These are phyloP conservation scores for Colletotrichum sojae DNA, from an alignment of 2,329 filamentous ascomycete species.

Conservation along the genomic window DNA sequence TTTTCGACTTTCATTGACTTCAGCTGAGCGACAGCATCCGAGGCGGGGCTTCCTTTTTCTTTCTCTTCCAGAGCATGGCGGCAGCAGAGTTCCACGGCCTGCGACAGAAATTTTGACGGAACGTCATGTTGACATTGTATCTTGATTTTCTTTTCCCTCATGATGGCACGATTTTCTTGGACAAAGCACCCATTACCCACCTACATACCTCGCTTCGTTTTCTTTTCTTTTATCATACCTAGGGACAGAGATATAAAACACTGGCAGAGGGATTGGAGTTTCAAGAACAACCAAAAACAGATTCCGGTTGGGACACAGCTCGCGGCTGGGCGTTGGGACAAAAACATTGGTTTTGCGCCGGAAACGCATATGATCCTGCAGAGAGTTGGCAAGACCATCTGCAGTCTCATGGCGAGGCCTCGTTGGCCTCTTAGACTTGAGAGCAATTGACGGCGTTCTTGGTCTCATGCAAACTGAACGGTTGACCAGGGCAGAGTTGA, in stretches of 20 bases:
- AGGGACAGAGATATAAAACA: conserved; percentile 33
- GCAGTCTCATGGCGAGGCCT: neutral
- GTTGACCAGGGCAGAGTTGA: neutral
- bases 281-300: conserved; percentile 29
- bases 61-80: conserved; percentile 15
- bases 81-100: conserved; percentile 5
- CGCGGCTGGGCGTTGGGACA: conserved; percentile 30
- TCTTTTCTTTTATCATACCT: conserved; percentile 32
- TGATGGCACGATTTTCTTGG: conserved; percentile 33
- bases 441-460: conserved; percentile 32
- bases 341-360: conserved; percentile 24
- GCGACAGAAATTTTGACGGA: conserved; percentile 5
- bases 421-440: conserved; percentile 9
- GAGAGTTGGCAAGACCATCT: conserved; percentile 6
- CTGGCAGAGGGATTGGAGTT: conserved; percentile 26
- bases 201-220: conserved; percentile 24
- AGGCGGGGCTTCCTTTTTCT: conserved; percentile 10
- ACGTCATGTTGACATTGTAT: conserved; percentile 6
- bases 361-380: conserved; percentile 17
- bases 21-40: conserved; percentile 25
- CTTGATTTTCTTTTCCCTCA: conserved; percentile 17
- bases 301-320: conserved; percentile 16
- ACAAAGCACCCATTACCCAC: conserved; percentile 25
- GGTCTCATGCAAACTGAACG: conserved; percentile 9
- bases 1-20: conserved; percentile 16